Evolutionary conservation across 306 rosid genomes (phyloP).

Genomic region (Malus domestica): ASM211411v1 NC_041797.1:5722001-5722500

Average conservation of each 20-base stretch:
- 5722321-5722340: conserved; percentile 93
- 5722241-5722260: conserved; percentile 47
- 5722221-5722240: background rate
- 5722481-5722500: conserved; percentile 55
- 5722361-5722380: conserved; percentile 72
- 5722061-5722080: background rate
- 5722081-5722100: background rate
- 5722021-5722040: background rate
- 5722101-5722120: background rate
- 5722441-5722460: conserved; percentile 53
- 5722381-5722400: conserved; percentile 66
- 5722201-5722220: background rate
- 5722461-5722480: conserved; percentile 35
- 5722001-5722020: background rate
- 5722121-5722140: background rate
- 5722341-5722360: conserved; percentile 88
- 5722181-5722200: background rate
- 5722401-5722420: conserved; percentile 53
- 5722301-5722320: conserved; percentile 84
- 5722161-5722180: background rate
- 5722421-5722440: conserved; percentile 52
- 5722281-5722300: conserved; percentile 61
- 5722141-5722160: background rate
- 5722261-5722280: conserved; percentile 51
- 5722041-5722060: background rate